Conservation (phyloP, 2,329 filamentous ascomycete genomes). For the Leptographium wingfieldii region DNA sequence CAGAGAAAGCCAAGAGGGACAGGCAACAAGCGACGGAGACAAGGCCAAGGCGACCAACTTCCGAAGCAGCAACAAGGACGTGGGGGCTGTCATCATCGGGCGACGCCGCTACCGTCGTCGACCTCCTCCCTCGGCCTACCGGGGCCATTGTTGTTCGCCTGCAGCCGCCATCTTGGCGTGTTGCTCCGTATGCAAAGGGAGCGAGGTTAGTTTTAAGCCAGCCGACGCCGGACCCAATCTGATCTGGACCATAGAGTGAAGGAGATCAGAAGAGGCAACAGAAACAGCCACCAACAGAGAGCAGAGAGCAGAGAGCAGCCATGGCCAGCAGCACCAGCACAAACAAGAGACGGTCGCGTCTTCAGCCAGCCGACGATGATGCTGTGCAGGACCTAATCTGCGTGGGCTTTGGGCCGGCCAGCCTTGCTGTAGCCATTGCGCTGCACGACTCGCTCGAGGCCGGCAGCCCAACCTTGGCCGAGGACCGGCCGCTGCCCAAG, state of each 20-base stretch:
- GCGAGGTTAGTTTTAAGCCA: not conserved
- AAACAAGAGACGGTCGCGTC: not conserved
- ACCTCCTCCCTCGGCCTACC: not conserved
- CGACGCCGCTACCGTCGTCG: not conserved
- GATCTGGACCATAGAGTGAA: not conserved
- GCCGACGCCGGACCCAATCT: not conserved
- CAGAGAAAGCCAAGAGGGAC: no score
- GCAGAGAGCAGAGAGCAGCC: not conserved
- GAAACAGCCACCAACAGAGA: not conserved
- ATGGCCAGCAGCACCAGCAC: not conserved
- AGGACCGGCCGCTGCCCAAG: conserved; percentile 39
- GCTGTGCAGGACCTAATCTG: conserved; percentile 76
- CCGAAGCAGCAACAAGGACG: no score
- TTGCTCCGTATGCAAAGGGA: not conserved
- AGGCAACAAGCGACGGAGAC: not conserved
- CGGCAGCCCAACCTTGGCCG: conserved; percentile 23
- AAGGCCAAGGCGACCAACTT: not conserved
- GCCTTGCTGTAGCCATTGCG: conserved; percentile 77
- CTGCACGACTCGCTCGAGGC: conserved; percentile 64
- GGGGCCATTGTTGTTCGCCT: not conserved
- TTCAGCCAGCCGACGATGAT: conserved; percentile 23
- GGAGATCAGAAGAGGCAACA: not conserved
- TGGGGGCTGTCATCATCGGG: not conserved
- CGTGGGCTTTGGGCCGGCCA: conserved; percentile 86
- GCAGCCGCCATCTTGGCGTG: not conserved